Evolutionary conservation across 1,284 basidiomycete species (phyloP).

Genomic region (Bondarzewia mesenterica): DNA sequence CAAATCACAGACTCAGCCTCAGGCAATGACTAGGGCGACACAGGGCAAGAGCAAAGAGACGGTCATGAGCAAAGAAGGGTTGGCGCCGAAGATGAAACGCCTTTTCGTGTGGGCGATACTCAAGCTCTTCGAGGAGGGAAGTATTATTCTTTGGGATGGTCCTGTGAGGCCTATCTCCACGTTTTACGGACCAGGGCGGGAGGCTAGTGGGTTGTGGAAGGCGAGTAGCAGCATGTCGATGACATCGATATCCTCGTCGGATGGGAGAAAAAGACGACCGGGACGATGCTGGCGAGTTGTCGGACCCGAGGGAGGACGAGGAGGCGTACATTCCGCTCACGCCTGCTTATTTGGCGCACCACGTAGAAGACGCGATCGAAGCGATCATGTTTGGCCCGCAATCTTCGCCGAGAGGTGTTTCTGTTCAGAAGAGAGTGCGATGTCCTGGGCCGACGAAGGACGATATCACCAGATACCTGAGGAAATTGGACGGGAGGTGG

Average conservation of each 20-base stretch:
- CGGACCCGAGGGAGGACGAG: slow-evolving; percentile 51
- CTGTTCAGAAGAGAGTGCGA: neutral
- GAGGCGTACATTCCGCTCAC: slow-evolving; percentile 60
- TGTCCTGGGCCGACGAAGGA: slow-evolving; percentile 36
- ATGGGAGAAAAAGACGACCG: slow-evolving; percentile 15
- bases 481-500: slow-evolving; percentile 52
- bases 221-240: neutral
- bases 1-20: slow-evolving; percentile 25
- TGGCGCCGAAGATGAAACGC: slow-evolving; percentile 42
- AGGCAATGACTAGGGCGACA: neutral
- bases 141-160: slow-evolving; percentile 60
- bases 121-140: slow-evolving; percentile 58
- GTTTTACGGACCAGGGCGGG: neutral
- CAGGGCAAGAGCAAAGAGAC: neutral
- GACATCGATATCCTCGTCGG: slow-evolving; percentile 12
- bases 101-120: slow-evolving; percentile 55
- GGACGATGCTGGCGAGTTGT: slow-evolving; percentile 37
- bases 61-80: slow-evolving; percentile 1
- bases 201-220: neutral
- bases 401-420: neutral
- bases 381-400: slow-evolving; percentile 17
- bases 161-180: slow-evolving; percentile 26
- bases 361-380: slow-evolving; percentile 39
- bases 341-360: slow-evolving; percentile 35
- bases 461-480: slow-evolving; percentile 38